Percentiles rank a stretch among this genome's conserved stretches.
Conservation (phyloP, 1,139 yeast species). For the Candida smagusa region DNA sequence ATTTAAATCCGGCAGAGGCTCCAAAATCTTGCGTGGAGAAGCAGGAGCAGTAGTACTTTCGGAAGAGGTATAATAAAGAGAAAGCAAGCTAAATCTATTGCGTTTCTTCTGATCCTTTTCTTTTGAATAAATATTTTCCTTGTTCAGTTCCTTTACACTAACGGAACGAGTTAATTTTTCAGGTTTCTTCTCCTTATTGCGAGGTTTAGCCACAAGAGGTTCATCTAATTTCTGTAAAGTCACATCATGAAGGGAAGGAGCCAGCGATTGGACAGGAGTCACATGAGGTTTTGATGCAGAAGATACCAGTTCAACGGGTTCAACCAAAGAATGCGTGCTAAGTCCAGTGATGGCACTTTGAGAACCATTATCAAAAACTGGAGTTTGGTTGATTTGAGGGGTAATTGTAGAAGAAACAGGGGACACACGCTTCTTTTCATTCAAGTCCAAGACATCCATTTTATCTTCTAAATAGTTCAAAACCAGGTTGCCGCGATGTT, state of each 20-base stretch:
- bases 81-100: slow-evolving; percentile 51
- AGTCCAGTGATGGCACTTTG: neutral
- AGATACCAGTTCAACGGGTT: slow-evolving; percentile 5
- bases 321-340: slow-evolving; percentile 2
- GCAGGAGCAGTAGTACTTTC: slow-evolving; percentile 1
- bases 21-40: slow-evolving; percentile 34
- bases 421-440: slow-evolving; percentile 10
- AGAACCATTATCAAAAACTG: slow-evolving; percentile 21
- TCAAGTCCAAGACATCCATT: slow-evolving; percentile 40
- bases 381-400: slow-evolving; percentile 30
- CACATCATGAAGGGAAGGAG: neutral
- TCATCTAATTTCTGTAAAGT: slow-evolving; percentile 3
- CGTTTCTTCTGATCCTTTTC: slow-evolving; percentile 37
- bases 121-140: slow-evolving; percentile 21
- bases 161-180: neutral
- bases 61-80: slow-evolving; percentile 43
- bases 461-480: slow-evolving; percentile 46
- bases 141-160: slow-evolving; percentile 13
- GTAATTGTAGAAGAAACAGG: slow-evolving; percentile 14
- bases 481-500: slow-evolving; percentile 37
- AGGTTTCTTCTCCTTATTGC: slow-evolving; percentile 1
- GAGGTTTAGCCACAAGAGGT: slow-evolving; percentile 1
- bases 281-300: slow-evolving; percentile 6
- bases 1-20: slow-evolving; percentile 37
- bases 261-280: slow-evolving; percentile 2